Conservation (phyloP, 2,329 filamentous ascomycete species). For the Aspergillus sp. region DNA sequence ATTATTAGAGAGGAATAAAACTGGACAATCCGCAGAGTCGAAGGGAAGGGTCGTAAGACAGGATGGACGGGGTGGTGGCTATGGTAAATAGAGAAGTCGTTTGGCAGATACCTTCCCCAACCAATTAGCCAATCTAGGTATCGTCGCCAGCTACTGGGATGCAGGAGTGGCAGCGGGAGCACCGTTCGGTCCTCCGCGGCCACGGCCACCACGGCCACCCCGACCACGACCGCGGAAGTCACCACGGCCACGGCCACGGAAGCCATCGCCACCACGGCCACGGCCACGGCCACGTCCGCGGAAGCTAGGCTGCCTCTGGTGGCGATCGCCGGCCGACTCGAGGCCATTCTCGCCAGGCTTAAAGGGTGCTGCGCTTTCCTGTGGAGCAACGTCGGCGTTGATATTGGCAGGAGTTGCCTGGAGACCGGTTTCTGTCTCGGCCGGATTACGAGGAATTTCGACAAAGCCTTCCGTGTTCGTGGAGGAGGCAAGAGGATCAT, state of each 20-base stretch:
- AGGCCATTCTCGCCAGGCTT: slow-evolving; percentile 37
- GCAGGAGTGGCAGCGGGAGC: slow-evolving; percentile 22
- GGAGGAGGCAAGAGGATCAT: slow-evolving; percentile 47
- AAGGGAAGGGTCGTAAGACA: slow-evolving; percentile 3
- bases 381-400: slow-evolving; percentile 61
- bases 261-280: slow-evolving; percentile 38
- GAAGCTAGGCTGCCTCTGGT: slow-evolving; percentile 35
- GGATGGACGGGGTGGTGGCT: slow-evolving; percentile 9
- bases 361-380: slow-evolving; percentile 53
- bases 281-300: slow-evolving; percentile 37
- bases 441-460: slow-evolving; percentile 68
- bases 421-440: slow-evolving; percentile 70
- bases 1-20: slow-evolving; percentile 18
- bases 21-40: slow-evolving; percentile 2
- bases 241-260: slow-evolving; percentile 38
- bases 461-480: slow-evolving; percentile 68
- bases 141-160: neutral
- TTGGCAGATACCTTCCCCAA: neutral
- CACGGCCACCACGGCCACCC: slow-evolving; percentile 4
- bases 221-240: slow-evolving; percentile 14
- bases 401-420: slow-evolving; percentile 60
- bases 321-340: slow-evolving; percentile 31
- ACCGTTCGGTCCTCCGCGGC: slow-evolving; percentile 30
- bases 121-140: neutral
- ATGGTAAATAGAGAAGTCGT: slow-evolving; percentile 2